Conservation (phyloP, 2,329 filamentous ascomycete genomes). For the Scedosporium apiospermum region DNA sequence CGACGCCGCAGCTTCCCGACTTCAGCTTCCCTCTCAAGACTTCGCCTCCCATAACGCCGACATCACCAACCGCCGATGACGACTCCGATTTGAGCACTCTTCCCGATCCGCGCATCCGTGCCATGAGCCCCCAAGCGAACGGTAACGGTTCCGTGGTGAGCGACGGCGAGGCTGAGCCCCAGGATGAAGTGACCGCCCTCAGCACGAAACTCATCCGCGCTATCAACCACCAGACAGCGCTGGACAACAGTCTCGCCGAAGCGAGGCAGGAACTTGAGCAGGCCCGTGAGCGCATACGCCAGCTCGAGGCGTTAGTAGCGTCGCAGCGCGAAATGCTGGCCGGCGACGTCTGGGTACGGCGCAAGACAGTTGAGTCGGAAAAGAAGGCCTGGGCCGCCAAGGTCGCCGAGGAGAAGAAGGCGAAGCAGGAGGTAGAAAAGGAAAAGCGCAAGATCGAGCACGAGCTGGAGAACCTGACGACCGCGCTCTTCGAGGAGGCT, state of each 20-base stretch:
- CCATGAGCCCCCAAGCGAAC: constrained; percentile 34
- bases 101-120: constrained; percentile 51
- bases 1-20: constrained; percentile 24
- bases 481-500: constrained; percentile 93
- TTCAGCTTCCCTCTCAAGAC: constrained; percentile 21
- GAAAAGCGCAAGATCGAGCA: constrained; percentile 86
- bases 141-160: constrained; percentile 15
- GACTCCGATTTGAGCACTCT: constrained; percentile 60
- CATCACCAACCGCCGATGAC: constrained; percentile 27
- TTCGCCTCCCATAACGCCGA: constrained; percentile 25
- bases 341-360: constrained; percentile 66
- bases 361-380: constrained; percentile 64
- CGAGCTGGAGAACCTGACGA: constrained; percentile 82
- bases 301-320: constrained; percentile 57
- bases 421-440: constrained; percentile 57
- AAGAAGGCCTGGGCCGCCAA: constrained; percentile 49
- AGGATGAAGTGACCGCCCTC: constrained; percentile 73
- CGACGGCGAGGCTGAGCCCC: constrained; percentile 44
- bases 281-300: constrained; percentile 55
- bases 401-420: constrained; percentile 55
- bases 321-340: constrained; percentile 64
- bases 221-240: constrained; percentile 87
- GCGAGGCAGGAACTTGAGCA: constrained; percentile 76
- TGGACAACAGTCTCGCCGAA: constrained; percentile 79
- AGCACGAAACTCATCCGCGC: constrained; percentile 96